Base-by-base conservation (phyloP, 176 grass and related monocot species). In the Leersia perrieri region DNA sequence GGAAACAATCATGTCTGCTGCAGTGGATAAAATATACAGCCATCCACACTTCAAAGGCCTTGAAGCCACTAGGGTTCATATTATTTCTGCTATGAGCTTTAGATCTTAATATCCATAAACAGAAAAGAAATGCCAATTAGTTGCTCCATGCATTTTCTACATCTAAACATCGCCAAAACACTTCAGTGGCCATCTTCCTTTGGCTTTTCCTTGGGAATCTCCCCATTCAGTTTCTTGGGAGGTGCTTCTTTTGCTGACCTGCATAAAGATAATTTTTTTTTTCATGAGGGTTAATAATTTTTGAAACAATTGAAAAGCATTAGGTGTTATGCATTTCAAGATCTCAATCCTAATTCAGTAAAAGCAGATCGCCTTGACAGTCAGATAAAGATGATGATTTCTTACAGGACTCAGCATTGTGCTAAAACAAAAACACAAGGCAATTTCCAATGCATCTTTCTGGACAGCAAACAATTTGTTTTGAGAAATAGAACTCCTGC, bases 211-310 rank as follows among this genome's bases (percentile, higher is more conserved):
- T 86, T 89, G 22, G 77, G 83, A 42, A 78, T 12, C 13, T 84
- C 63, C 15, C 36, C 34, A 44, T 82, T 83, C 75, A 89, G 38
- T 78, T 89, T 86, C 83, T 82, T 86, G 35, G 79, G 67, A 81
- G 79, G 67, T 0, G 66, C 78, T 44, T 77, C 88, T 86, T 89
- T 86, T 73, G 66, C 78, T 73, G 88, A 89, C 66, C 78, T 86
- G 73, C 15, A 78, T 34, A 10, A 30, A 44, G 26, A 60, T 82
- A 18, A 45, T 25, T 57, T n/a, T n/a, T n/a, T n/a, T n/a, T n/a
- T 58, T n/a, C 27, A 0, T 0, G 28, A 53, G 66, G 39, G 71
- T 39, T 18, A 13, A n/a, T 61, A 66, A 7, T 0, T 72, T 4
- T 3, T 47, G 34, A 76, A 51, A 45, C 1, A 85, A 44, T 26